Conservation (phyloP, 306 rosid genomes). For the Notholithocarpus densiflorus region DNA sequence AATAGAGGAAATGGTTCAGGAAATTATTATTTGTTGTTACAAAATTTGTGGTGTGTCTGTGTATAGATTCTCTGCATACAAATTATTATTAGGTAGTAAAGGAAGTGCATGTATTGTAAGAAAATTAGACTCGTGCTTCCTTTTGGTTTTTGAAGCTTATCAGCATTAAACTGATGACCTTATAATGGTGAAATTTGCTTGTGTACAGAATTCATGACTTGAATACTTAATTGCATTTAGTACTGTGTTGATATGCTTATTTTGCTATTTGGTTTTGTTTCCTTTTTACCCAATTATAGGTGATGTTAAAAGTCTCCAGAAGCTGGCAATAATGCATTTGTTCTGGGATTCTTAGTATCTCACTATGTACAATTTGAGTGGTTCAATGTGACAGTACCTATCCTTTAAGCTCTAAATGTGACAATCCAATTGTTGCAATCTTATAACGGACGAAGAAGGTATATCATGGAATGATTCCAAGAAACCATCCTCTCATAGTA, state of each 20-base stretch:
- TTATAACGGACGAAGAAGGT: too few species aligned
- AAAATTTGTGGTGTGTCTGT: slow-evolving; percentile 20
- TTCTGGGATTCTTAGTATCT: too few species aligned
- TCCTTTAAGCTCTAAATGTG: too few species aligned
- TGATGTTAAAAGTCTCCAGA: neutral
- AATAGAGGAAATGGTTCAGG: neutral
- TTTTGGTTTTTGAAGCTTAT: neutral
- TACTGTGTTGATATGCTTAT: neutral
- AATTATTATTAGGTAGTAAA: neutral
- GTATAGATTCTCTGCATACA: slow-evolving; percentile 5
- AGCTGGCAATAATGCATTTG: too few species aligned
- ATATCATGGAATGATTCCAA: too few species aligned
- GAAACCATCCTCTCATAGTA: too few species aligned
- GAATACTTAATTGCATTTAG: slow-evolving; percentile 8
- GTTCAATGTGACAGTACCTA: too few species aligned
- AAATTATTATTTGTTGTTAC: neutral
- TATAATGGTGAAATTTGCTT: neutral
- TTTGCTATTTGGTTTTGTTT: neutral
- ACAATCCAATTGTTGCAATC: too few species aligned
- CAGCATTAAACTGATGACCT: neutral
- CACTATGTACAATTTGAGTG: too few species aligned
- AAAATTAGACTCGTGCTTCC: neutral
- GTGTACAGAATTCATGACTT: slow-evolving; percentile 13
- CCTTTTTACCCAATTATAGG: neutral
- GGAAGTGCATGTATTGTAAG: slow-evolving; percentile 14